Evolutionary conservation across 495 filamentous ascomycete species (phyloP), one percentile per base, ranked within the genome.

Genomic region (Bathelium albidoporum): DNA sequence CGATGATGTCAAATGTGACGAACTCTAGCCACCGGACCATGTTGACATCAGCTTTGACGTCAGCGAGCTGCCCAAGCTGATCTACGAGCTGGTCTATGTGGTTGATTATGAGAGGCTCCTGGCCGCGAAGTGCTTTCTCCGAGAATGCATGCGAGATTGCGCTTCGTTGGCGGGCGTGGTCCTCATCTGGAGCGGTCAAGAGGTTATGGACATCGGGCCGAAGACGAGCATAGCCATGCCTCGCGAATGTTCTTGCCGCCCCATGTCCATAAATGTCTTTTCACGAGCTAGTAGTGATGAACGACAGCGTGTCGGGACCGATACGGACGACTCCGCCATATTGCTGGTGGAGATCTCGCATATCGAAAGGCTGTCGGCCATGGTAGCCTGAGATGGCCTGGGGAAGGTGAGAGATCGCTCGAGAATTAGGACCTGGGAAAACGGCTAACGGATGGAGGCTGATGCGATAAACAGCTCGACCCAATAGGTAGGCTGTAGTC

Each of bases 1-100:
- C 83, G 65, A 84, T 82, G 28, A 85, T 73, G 67, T 87, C 85
- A 65, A 87, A 87, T 18, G 82, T 41, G 16, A 41, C 36, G 66
- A 71, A 85, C 59, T 83, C 85, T 59, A 79, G 82, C 84, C 83
- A 85, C 39, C 77, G 70, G 2, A 70, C 69, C 44, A 86, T 69
- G 58, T 82, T 74, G 0, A 84, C 68, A 5, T 68, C 10, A 10
- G 20, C 32, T 26, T 18, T 16, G 59, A 3, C 18, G 3, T 24
- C 3, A 14, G n/a, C 22, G 14, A 12, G 5, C 2, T 5, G 22
- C 28, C 10, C 9, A 16, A 61, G 34, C 59, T 61, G 59, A 14
- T 36, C 59, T 16, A 61, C 7, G 18, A 61, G 20, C 24, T 61
- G 36, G 32, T 22, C 43, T 2, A 61, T 24, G 43, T 61, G 59